Base-by-base conservation (phyloP, 1,284 basidiomycete species). In the Sporisorium iseilematis-ciliati region DNA sequence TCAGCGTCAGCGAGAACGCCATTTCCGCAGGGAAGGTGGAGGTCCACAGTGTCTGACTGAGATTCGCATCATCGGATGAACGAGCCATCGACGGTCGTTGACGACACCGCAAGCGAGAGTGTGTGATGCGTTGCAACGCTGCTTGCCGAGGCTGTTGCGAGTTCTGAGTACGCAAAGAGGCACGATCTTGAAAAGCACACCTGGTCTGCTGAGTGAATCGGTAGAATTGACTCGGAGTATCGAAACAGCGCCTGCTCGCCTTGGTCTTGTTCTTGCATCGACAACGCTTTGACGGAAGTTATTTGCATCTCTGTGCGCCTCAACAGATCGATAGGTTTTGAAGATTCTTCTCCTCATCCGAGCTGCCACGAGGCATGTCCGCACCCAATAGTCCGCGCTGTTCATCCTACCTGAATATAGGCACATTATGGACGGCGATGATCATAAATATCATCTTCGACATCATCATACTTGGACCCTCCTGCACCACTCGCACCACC, bases 381-480 rank as follows among this genome's bases (percentile, higher is more conserved):
- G 35, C 35, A 38, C 14, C 12, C 4, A 38, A 11, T 14, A 1
- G 14, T 16, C 14, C 35, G 35, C 16, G 35, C 35, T 14, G 10
- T 38, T 25, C n/a, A 23, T 25, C 18, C 23, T 11, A 33, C 3
- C 23, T 29, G 18, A n/a, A 25, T 6, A 7, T 5, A 6, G 14
- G 16, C 20, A 7, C 25, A 57, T 62, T 51, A 65, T 25, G 58
- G 58, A 26, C 59, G 61, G 31, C 64, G 59, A 35, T 56, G 64
- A 33, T 63, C 64, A 18, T 72, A 66, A 38, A 58, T 29, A 31
- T 67, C 64, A 20, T 67, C 60, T 4, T 55, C 64, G 21, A 55
- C 23, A 45, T 67, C 60, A 23, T 67, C 60, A 33, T 63, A 66
- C 50, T 67, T 72, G 52, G 54, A 45, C 20, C 26, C 18, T 7